Evolutionary conservation across 2,329 filamentous ascomycete species (phyloP), one percentile per base, ranked within the genome.

Genomic region (Furcasterigmium furcatum): DNA sequence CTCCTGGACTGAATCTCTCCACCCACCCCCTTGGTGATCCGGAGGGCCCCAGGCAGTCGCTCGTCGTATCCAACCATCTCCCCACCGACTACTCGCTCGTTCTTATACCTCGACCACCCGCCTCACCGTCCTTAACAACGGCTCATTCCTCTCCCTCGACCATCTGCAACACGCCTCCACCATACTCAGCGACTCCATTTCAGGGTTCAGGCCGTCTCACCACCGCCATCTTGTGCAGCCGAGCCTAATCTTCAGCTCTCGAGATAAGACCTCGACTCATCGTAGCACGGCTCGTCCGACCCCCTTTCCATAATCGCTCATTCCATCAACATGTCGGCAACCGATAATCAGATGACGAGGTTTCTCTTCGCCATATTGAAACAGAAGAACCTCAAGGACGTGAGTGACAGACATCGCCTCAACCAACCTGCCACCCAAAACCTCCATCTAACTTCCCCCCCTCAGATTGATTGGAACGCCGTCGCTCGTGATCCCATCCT

Each of bases 371-470:
- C 78, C 30, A 82, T 82, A 48, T 56, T 82, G 47, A 72, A 73
- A 60, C 79, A 82, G 63, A 81, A 80, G 63, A 76, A 71, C 47
- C 71, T 82, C 43, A 82, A 80, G 56, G 76, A 82, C 64, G 79
- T 82, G 62, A 71, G 79, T 69, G 32, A 14, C 22, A 49, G 19
- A 44, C n/a, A 20, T 29, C 8, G 10, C 25, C 42, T 20, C 16
- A 32, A n/a, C 16, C 41, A 16, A 4, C 4, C 7, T 14, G 20
- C 29, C 34, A 16, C 39, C 9, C 12, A 13, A 47, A 9, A 35
- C 3, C 34, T 16, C 10, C n/a, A 7, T 34, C 55, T 62, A 41
- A 59, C 40, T 5, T 25, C n/a, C n/a, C 47, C 47, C 19, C n/a
- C 8, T 22, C 30, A 82, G 79, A 79, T 82, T 55, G 74, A 82